Conservation (phyloP, 192 early-diverging fungal genomes). For the Backusella morwellensis region DNA sequence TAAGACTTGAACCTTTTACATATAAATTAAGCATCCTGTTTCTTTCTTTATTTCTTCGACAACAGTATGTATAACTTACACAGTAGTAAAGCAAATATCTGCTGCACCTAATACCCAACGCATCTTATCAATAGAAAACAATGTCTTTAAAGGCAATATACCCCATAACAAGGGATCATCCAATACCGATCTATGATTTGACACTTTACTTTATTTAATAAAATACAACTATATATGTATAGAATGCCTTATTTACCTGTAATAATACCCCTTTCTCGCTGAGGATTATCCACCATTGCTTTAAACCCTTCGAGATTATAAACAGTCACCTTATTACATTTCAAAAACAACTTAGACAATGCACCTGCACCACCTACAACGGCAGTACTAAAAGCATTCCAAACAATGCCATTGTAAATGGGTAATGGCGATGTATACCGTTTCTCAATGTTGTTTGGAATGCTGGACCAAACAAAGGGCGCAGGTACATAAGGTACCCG, state of each 20-base stretch:
- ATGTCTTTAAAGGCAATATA: constrained; percentile 56
- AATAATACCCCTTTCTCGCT: constrained; percentile 58
- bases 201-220: constrained; percentile 40
- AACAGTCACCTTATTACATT: constrained; percentile 30
- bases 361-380: constrained; percentile 24
- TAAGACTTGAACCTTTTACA: constrained; percentile 39
- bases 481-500: constrained; percentile 4
- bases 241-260: constrained; percentile 45
- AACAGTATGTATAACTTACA: constrained; percentile 39
- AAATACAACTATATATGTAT: not conserved
- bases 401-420: constrained; percentile 13
- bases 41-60: not conserved
- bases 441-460: constrained; percentile 13
- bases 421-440: not conserved
- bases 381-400: constrained; percentile 23
- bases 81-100: constrained; percentile 80
- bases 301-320: constrained; percentile 63
- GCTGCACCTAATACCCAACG: constrained; percentile 88
- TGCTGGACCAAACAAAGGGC: constrained; percentile 12
- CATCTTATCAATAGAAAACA: constrained; percentile 46
- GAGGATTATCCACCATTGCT: constrained; percentile 47
- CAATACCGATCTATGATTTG: constrained; percentile 72
- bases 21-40: not conserved
- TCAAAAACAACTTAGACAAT: constrained; percentile 34
- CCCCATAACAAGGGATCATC: constrained; percentile 83